Evolutionary conservation across 345 rosid species (phyloP), one percentile per base, ranked within the genome.

Genomic region (Erodium maritimum): DNA sequence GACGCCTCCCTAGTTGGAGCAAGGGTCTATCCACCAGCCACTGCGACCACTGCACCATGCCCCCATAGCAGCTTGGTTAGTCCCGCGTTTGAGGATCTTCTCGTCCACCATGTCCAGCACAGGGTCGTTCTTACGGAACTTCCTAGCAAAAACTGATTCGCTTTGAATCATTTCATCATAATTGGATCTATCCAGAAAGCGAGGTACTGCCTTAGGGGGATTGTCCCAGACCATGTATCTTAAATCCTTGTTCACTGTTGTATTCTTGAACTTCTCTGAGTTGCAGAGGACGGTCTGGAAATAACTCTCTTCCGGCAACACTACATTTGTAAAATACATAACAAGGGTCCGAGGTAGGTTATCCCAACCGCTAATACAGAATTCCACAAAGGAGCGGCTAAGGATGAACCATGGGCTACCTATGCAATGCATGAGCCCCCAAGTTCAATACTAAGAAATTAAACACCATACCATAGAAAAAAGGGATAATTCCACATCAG

Each of bases 171-270:
- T 82, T 48, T 70, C 76, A 16, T 83, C 76, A 52, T 76, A 87
- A 67, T 93, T 88, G 0, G 88, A 74, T 17, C 55, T 17, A 45
- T 67, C 75, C n/a, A 93, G 84, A 71, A 78, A 81, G 59, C 78
- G 88, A 11, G 99, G 99, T 50, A 85, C 95, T 96, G 85, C 87
- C 72, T 85, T 87, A 0, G 97, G 97, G 18, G 99, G 96, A 75
- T 80, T 87, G 71, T 94, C 99, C 99, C 99, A 94, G 46, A 90
- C 75, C 91, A 85, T 85, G 61, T 77, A 94, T 24, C 97, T 71
- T 58, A 94, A 80, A 69, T 94, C 95, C 17, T 78, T 78, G 71
- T 90, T 94, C 37, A 94, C 78, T 3, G 90, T 86, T 0, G 96
- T 83, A 69, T 94, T 90, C 76, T 69, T 85, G 68, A 82, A 94